phyloP scores from a whole-genome alignment of 352 stramenopile genomes.

The Phytophthora vignae region DNA sequence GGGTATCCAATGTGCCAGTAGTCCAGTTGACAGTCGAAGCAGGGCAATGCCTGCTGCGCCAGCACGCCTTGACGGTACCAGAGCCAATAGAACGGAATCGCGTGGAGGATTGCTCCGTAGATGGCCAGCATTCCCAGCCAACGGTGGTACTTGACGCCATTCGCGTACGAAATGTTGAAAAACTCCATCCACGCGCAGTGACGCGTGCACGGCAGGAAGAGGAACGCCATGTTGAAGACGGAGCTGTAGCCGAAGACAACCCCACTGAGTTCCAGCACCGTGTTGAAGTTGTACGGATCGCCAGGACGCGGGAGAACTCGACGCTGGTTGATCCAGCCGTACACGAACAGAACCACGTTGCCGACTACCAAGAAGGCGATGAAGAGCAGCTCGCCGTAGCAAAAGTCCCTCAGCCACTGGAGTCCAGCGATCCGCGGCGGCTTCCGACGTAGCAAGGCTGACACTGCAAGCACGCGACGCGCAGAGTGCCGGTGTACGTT shows the following conservation, averaged over 20 bases:
- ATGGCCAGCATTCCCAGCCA: constrained; percentile 62
- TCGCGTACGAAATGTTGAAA: constrained; percentile 66
- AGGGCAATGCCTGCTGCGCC: constrained; percentile 48
- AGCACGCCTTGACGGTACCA: constrained; percentile 47
- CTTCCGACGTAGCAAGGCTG: constrained; percentile 57
- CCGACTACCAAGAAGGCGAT: constrained; percentile 48
- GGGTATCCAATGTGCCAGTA: constrained; percentile 46
- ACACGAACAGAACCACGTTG: constrained; percentile 66
- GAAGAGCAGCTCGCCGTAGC: constrained; percentile 76
- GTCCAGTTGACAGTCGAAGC: constrained; percentile 62
- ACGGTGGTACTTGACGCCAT: constrained; percentile 70
- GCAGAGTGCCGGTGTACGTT: constrained; percentile 54
- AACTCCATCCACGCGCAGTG: constrained; percentile 78
- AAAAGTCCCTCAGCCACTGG: constrained; percentile 39
- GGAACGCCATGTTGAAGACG: constrained; percentile 71
- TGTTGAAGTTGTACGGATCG: constrained; percentile 54
- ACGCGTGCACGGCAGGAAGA: constrained; percentile 64
- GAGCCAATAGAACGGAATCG: constrained; percentile 56
- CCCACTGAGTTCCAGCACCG: constrained; percentile 48
- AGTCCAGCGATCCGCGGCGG: constrained; percentile 28
- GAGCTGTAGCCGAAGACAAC: constrained; percentile 62
- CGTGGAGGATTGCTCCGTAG: constrained; percentile 46
- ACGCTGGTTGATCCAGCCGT: constrained; percentile 54
- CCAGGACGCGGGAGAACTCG: constrained; percentile 35
- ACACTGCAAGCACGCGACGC: constrained; percentile 41